Evolutionary conservation across 805 yeast species (phyloP).

Genomic region (Scheffersomyces stipitis): DNA sequence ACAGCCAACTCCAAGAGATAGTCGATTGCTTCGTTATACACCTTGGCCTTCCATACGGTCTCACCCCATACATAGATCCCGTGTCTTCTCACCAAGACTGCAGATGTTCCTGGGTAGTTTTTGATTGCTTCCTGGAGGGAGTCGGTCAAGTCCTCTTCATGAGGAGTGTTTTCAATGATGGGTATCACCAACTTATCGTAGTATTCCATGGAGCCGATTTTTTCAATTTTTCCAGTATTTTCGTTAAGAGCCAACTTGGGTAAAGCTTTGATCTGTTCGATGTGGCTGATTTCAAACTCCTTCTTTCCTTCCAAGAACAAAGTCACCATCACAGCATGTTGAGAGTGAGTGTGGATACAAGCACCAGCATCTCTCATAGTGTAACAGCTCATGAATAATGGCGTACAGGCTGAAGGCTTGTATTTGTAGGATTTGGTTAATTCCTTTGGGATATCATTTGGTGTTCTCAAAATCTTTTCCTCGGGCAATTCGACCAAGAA

Average conservation of each 20-base stretch:
- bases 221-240: constrained; percentile 41
- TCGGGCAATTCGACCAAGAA: constrained; percentile 66
- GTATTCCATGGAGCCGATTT: constrained; percentile 67
- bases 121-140: constrained; percentile 61
- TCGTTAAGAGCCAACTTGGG: constrained; percentile 50
- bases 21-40: constrained; percentile 90
- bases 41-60: constrained; percentile 87
- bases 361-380: constrained; percentile 77
- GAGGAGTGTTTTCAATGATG: constrained; percentile 87
- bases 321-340: constrained; percentile 79
- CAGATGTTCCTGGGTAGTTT: constrained; percentile 76
- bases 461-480: constrained; percentile 56
- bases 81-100: constrained; percentile 88
- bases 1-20: constrained; percentile 83
- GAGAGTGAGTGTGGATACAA: constrained; percentile 93
- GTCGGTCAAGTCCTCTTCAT: constrained; percentile 78
- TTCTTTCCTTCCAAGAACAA: constrained; percentile 56
- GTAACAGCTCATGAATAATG: constrained; percentile 76
- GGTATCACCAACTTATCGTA: constrained; percentile 81
- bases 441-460: constrained; percentile 43
- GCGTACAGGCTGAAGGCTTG: constrained; percentile 94
- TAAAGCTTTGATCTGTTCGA: constrained; percentile 91
- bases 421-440: constrained; percentile 42
- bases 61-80: constrained; percentile 98
- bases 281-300: constrained; percentile 74